Base-by-base conservation (phyloP, 2,329 filamentous ascomycete species). In the Fusarium domesticum region DNA sequence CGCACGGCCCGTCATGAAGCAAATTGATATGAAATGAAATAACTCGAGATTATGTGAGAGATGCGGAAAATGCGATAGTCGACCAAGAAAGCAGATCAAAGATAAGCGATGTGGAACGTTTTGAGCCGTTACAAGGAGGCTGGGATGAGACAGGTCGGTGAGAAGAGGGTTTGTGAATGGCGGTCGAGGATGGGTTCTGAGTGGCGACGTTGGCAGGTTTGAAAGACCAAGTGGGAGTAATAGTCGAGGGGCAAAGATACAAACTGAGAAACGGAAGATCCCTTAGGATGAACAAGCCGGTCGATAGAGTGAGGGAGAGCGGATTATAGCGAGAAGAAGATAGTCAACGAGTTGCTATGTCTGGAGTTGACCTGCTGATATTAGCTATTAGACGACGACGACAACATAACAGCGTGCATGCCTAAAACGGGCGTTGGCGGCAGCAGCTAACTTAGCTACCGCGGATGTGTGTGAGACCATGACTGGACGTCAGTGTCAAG, bases 191-290 rank as follows among this genome's bases (percentile, higher is more conserved):
- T 45, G 14, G 23, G 14, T 12, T 28, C 23, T 12, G 49, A 56
- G 57, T 54, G 57, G 56, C 57, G 58, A 57, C 51, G 42, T 30
- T 54, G 41, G 42, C 54, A 44, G 44, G 55, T 51, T 48, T 50
- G 53, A 56, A 54, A 51, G 54, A 47, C 39, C 43, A 36, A 32
- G 39, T 37, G 48, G 48, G 46, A 54, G 47, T 43, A 38, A 57
- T 44, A 48, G 52, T 53, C 50, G 47, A 39, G 45, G 39, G 31
- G 43, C 35, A 54, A 48, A 37, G 19, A 47, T 42, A 40, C 39
- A 8, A 28, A 42, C 43, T 39, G 39, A 19, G 35, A 37, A 51
- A 39, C 42, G 39, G 39, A 47, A 35, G 19, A 39, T 43, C 43
- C 39, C 42, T 33, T 35, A 39, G 41, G 34, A 23, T 37, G 40